Evolutionary conservation across 805 yeast genomes (phyloP), one percentile per base, ranked within the genome.

Genomic region (Metschnikowia rubicola): DNA sequence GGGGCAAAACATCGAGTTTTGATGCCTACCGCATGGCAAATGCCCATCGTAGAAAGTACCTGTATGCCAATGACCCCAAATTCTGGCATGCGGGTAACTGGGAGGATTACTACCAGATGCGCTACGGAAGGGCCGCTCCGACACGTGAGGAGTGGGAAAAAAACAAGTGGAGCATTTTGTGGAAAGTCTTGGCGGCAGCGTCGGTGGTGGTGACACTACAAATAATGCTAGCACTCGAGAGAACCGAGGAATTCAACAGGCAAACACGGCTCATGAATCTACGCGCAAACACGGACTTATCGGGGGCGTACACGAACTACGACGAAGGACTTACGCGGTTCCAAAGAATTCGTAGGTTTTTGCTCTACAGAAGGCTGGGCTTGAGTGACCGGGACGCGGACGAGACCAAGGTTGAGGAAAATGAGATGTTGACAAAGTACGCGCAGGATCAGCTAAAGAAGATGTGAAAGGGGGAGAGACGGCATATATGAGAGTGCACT

Each of bases 21-120:
- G 64, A 71, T n/a, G 67, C 67, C 1, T 70, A 57, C 49, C 53
- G 74, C 21, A 56, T 58, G 55, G 75, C 75, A 11, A 66, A 70
- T 50, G 68, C 71, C 30, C 70, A 70, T 44, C 59, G 75, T n/a
- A 51, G 40, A 34, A 48, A 60, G 37, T 66, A 68, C 51, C 46
- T 56, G 32, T 71, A 66, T 50, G 48, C 63, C 3, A 57, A 61
- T 32, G 66, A 69, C 52, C 75, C 74, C 45, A 66, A 67, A 32
- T 81, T 81, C 60, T 79, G 84, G 80, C 76, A 68, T 41, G 84
- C 86, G 0, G 82, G 82, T 0, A 77, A 78, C 0, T 81, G 86
- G 86, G 85, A 81, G 52, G 87, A 81, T 47, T 75, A 74, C 58
- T 76, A 80, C 70, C 59, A 64, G 35, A 68, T 73, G 70, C 63